Percentiles rank a stretch among this genome's conserved stretches.
Conservation (phyloP, 2,329 filamentous ascomycete species). For the Fusarium gaditjirri region DNA sequence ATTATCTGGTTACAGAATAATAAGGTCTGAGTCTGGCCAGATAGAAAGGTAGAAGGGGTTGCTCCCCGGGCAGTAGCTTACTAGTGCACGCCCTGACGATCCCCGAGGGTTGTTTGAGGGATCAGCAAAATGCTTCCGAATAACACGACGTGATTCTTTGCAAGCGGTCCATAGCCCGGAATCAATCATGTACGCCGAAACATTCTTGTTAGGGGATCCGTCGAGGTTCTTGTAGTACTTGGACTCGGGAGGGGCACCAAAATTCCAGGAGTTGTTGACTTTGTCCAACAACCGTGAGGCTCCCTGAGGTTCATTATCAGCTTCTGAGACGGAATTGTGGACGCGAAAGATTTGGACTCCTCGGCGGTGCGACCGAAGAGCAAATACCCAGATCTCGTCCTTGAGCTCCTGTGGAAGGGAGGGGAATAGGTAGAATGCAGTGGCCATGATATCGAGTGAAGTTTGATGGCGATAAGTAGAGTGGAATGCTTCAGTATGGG, state of each 20-base stretch:
- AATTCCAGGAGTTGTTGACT: background rate
- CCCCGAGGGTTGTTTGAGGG: background rate
- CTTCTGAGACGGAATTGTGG: no score
- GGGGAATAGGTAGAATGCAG: background rate
- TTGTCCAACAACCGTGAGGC: no score
- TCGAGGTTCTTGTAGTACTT: no score
- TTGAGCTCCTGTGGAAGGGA: background rate
- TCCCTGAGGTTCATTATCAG: rapidly evolving
- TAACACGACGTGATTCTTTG: background rate
- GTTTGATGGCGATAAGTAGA: background rate
- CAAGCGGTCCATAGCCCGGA: background rate
- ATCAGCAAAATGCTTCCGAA: background rate
- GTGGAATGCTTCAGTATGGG: background rate
- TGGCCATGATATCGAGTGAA: background rate
- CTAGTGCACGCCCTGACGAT: background rate
- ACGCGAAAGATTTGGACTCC: background rate
- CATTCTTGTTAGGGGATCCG: background rate
- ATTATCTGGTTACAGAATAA: background rate
- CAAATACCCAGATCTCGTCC: background rate
- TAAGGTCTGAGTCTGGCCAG: background rate
- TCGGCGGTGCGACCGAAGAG: background rate
- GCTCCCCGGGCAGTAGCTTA: background rate
- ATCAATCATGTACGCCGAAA: background rate
- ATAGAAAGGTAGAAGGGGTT: background rate
- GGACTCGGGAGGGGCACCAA: background rate